A percentile compares a stretch with the other conserved stretches of the same genome.
phyloP scores from a whole-genome alignment of 352 stramenopile genomes.

The Globisporangium mamillatum region DNA sequence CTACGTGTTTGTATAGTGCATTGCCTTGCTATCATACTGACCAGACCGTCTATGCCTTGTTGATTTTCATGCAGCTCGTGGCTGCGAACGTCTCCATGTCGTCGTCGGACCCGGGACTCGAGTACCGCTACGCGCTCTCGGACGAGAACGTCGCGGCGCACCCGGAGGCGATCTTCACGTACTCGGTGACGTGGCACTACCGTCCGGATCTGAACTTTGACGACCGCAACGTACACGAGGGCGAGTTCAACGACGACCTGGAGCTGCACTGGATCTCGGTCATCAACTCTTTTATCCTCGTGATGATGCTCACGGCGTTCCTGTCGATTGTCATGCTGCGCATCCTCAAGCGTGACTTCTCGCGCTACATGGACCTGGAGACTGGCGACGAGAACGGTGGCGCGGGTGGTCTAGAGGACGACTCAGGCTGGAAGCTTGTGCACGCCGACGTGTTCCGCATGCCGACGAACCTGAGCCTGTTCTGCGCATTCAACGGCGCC shows the following conservation, averaged over 20 bases:
- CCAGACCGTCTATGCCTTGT: neutral
- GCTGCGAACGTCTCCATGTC: conserved; percentile 69
- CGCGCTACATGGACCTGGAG: conserved; percentile 95
- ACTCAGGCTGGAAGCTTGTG: conserved; percentile 99
- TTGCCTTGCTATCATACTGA: neutral
- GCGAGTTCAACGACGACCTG: conserved; percentile 50
- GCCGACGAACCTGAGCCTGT: conserved; percentile 88
- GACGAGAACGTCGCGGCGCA: conserved; percentile 34
- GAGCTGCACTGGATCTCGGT: conserved; percentile 98
- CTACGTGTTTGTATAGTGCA: neutral
- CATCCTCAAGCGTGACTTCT: conserved; percentile 98
- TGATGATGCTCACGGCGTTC: conserved; percentile 96
- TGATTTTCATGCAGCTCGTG: conserved; percentile 40
- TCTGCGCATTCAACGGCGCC: conserved; percentile 90
- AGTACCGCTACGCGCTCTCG: conserved; percentile 60
- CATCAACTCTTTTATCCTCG: conserved; percentile 98
- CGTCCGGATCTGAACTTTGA: conserved; percentile 86
- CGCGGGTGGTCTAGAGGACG: conserved; percentile 89
- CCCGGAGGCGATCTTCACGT: conserved; percentile 88
- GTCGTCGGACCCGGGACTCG: conserved; percentile 49
- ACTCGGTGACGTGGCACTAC: conserved; percentile 95
- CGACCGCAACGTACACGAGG: conserved; percentile 87
- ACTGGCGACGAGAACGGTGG: conserved; percentile 78
- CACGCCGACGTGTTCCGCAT: conserved; percentile 99
- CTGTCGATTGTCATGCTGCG: conserved; percentile 96